Base-by-base conservation (phyloP, 768 basidiomycete genomes). In the Coprinopsis marcescibilis region DNA sequence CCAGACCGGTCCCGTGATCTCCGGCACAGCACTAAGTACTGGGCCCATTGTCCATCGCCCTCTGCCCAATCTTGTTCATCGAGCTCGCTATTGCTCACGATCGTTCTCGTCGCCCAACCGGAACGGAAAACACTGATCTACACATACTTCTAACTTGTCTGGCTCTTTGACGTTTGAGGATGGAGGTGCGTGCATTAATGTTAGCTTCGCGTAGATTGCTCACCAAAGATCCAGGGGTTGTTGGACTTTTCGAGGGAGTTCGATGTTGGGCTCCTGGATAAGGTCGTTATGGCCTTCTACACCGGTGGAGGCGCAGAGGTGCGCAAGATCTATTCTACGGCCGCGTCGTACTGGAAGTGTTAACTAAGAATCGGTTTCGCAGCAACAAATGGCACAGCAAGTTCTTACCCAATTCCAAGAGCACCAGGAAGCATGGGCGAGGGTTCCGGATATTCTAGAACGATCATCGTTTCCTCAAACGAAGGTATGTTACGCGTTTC, bases 321-420 rank as follows among this genome's bases (percentile, higher is more conserved):
- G 47, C 35, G 77, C 59, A 20, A 41, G 27, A 17, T 43, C 24
- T 34, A 42, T 12, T 29, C 19, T 33, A 37, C 48, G 38, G 34
- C 15, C 52, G 48, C 50, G 48, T 56, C 42, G 21, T 17, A 13
- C 41, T 39, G 29, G 35, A 51, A 8, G 21, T 47, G 42, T 45
- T 45, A 45, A 46, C 57, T 60, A 52, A 68, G 64, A n/a, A n/a
- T n/a, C n/a, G n/a, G n/a, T 46, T 46, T 36, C 45, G 41, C 60
- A 98, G 94, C 94, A 94, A 89, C 86, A 89, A 81, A 65, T 84
- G 63, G 95, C 95, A 13, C 95, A 98, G 67, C 86, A 87, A 63
- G 75, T 91, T 52, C 77, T 99, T 55, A 96, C 95, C 6, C 93
- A 94, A 62, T 85, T 99, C 60, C 93, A 98, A 66, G 96, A 99